Evolutionary conservation across 2,329 filamentous ascomycete species (phyloP), one percentile per base, ranked within the genome.

Genomic region (Verticillium zaregamsianum): DNA sequence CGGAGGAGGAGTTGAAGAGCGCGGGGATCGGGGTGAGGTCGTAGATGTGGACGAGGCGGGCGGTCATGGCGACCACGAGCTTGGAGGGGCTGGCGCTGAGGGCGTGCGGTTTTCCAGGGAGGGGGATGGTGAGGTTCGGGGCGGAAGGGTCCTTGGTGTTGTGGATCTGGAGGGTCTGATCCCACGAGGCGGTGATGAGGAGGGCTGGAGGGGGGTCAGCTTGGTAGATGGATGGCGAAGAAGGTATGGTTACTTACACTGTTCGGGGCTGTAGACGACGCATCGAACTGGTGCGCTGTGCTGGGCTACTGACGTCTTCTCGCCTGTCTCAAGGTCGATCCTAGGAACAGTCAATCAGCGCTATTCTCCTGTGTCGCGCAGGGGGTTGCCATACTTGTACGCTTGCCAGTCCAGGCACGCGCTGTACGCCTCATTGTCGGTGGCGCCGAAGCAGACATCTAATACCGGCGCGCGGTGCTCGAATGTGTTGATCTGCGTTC

Each of bases 61-160:
- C 91, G 2, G 93, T 91, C 95, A 99, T 98, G 67, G 93, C 93
- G 62, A 99, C 92, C 52, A 99, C 92, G 9, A 97, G 84, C 75
- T 96, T 97, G 59, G 91, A 84, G 3, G 84, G 82, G 70, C 84
- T 93, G 58, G 90, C 82, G 39, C 93, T 90, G 57, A 98, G 82
- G 14, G 93, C 93, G 76, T 97, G 96, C 1, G 93, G 92, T 75
- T 97, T 99, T 32, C 88, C 90, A 0, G 91, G 92, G 25, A 97
- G 87, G 3, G 83, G 77, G 61, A 97, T 83, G 55, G 80, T 84
- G 55, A 90, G 83, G n/a, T 86, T 86, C 33, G 76, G 69, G 67
- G 80, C 80, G 31, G 72, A 82, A 64, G 76, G 79, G 71, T 77
- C 77, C 68, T 73, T 78, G 57, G 89, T 80, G 70, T 90, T 84